phyloP scores from a whole-genome alignment of 768 basidiomycete genomes.

The Boletus rex-veris region DNA sequence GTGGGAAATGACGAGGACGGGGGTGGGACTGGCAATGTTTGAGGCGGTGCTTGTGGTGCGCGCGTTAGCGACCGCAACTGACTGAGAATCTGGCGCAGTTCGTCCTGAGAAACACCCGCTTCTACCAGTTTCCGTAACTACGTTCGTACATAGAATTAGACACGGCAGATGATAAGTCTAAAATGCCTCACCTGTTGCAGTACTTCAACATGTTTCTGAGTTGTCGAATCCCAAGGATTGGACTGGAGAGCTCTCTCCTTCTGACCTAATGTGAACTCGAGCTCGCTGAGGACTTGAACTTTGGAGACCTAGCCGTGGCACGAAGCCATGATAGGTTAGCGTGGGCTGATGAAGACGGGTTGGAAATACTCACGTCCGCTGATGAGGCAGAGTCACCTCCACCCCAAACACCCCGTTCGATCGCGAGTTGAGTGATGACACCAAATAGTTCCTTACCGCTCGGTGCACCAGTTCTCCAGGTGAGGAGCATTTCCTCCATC shows the following conservation, averaged over 20 bases:
- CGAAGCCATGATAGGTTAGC: conserved; percentile 7
- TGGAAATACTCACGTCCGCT: conserved; percentile 36
- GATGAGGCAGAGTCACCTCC: conserved; percentile 43
- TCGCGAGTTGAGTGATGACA: conserved; percentile 67
- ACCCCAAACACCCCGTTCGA: conserved; percentile 85
- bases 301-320: conserved; percentile 53
- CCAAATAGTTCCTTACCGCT: conserved; percentile 84
- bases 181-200: conserved; percentile 67
- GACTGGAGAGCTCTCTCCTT: conserved; percentile 70
- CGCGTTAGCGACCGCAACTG: conserved; percentile 66
- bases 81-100: conserved; percentile 69
- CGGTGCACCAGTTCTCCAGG: conserved; percentile 89
- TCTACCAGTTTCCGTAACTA: conserved; percentile 73
- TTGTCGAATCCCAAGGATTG: conserved; percentile 68
- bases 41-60: conserved; percentile 32
- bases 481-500: conserved; percentile 97
- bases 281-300: conserved; percentile 76
- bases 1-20: conserved; percentile 22
- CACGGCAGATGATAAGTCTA: not conserved
- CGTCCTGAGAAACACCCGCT: conserved; percentile 74
- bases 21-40: conserved; percentile 30
- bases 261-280: conserved; percentile 77
- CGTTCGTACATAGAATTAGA: conserved; percentile 4
- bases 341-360: not conserved
- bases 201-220: conserved; percentile 71